Base-by-base conservation (phyloP, 2,329 filamentous ascomycete species). In the Fusarium staphyleae region DNA sequence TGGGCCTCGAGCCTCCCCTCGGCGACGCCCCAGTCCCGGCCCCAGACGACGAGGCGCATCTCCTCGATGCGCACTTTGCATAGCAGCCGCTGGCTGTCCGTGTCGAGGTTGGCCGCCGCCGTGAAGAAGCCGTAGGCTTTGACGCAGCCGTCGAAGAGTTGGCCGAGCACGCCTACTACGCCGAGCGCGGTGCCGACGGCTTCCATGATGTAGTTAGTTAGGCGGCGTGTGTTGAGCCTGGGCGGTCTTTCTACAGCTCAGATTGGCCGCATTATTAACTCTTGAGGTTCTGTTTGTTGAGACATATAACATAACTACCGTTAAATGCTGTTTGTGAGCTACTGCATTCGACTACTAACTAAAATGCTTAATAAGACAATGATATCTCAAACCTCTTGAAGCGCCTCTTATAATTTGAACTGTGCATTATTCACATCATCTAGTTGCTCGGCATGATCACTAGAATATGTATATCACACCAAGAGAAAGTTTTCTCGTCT, bases 1-100 rank as follows among this genome's bases (percentile, higher is more conserved):
- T 78, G 75, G 28, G 71, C 73, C 63, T 79, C 77, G 1, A 79
- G 67, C 42, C 59, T 69, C 5, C 77, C 77, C 66, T 80, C 77
- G 9, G 74, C 70, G 28, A 80, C 76, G 18, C 77, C 77, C 77
- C 77, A 79, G 57, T 78, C 75, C 26, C 77, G 66, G 14, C 77
- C 77, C 77, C 77, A 79, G 51, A 78, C 75, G 24, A 76, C 65
- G 29, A 79, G 70, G 4, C 77, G 72, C 75, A 77, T 78, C 72
- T 80, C 77, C 67, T 80, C 77, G 62, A 80, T 80, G 43, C 76
- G 74, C 48, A 79, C 75, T 62, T 80, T 80, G 69, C 77, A 79
- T 35, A 77, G 66, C 26, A 80, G 67, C 32, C 74, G 72, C 63
- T 77, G 74, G 52, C 70, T 72, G 63, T 79, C 76, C 16, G 66